Base-by-base conservation (phyloP, 768 basidiomycete species). In the Macrolepiota fuliginosa region DNA sequence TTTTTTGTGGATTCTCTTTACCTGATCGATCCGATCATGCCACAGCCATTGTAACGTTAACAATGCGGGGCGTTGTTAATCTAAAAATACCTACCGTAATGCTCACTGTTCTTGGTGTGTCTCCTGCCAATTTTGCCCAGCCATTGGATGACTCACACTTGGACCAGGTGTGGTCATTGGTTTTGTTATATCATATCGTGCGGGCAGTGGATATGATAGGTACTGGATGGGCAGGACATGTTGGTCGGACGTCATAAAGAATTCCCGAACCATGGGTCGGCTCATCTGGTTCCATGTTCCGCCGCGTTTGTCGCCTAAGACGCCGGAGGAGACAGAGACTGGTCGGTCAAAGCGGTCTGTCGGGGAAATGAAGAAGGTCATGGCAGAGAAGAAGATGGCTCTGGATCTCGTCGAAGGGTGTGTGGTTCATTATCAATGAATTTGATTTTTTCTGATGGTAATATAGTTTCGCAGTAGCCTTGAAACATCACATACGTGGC, bases 121-220 rank as follows among this genome's bases (percentile, higher is more conserved):
- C 15, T 42, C 42, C 29, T 32, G 29, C 29, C 42, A 45, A 45
- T 45, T 45, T 45, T 15, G 42, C n/a, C 19, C n/a, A n/a, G 19
- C 4, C 19, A 45, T 19, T 45, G 4, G 10, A 15, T 19, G 17
- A 10, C 19, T 45, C 42, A 45, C 19, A 19, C 17, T 15, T n/a
- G 42, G 3, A 32, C 29, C 56, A 81, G 81, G 79, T 70, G 81
- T 83, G 39, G 79, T 81, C 5, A 76, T 78, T 72, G 85, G 87
- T 75, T 86, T 88, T 62, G 86, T 89, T 15, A 85, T 89, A 29
- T 85, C 85, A 0, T 88, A 86, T 71, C 80, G 87, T 19, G 84
- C 85, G 1, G 79, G 74, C 56, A 86, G 83, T 61, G 86, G 85
- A 3, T 87, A 87, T 64, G 85, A 87, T 63, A 78, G 84, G n/a